These are phyloP conservation scores for Nevesoporus exiguus DNA, from an alignment of 768 basidiomycete genomes.

Conservation along the genomic window DNA sequence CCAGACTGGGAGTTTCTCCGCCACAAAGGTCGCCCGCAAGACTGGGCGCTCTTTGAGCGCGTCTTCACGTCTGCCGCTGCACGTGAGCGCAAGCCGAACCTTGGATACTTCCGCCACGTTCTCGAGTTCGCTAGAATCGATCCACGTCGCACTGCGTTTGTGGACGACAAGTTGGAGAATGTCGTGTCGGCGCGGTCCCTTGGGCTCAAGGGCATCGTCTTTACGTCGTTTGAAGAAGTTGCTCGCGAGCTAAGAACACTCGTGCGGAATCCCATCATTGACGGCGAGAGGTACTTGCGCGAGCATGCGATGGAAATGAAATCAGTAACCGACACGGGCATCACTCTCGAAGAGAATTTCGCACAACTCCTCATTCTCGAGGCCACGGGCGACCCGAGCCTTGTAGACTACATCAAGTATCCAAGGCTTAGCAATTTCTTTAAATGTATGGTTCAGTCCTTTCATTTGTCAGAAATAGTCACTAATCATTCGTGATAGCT, in stretches of 20 bases:
- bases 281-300: constrained; percentile 14
- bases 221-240: constrained; percentile 16
- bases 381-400: constrained; percentile 13
- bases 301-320: constrained; percentile 15
- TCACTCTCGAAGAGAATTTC: constrained; percentile 20
- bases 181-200: constrained; percentile 18
- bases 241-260: constrained; percentile 12
- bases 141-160: constrained; percentile 19
- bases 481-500: constrained; percentile 7
- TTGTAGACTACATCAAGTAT: constrained; percentile 18
- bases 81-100: constrained; percentile 20
- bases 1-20: constrained; percentile 22
- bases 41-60: constrained; percentile 20
- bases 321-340: constrained; percentile 12
- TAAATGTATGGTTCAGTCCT: constrained; percentile 5
- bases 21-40: constrained; percentile 7
- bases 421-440: constrained; percentile 22
- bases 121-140: constrained; percentile 16
- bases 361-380: constrained; percentile 22
- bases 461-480: neutral
- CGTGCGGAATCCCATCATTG: constrained; percentile 14
- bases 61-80: constrained; percentile 20
- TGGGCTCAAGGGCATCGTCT: constrained; percentile 20
- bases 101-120: constrained; percentile 17
- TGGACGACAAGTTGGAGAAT: constrained; percentile 25